Percentiles rank a stretch among this genome's conserved stretches.
phyloP scores from a whole-genome alignment of 768 basidiomycete species.

The Hericium coralloides region DNA sequence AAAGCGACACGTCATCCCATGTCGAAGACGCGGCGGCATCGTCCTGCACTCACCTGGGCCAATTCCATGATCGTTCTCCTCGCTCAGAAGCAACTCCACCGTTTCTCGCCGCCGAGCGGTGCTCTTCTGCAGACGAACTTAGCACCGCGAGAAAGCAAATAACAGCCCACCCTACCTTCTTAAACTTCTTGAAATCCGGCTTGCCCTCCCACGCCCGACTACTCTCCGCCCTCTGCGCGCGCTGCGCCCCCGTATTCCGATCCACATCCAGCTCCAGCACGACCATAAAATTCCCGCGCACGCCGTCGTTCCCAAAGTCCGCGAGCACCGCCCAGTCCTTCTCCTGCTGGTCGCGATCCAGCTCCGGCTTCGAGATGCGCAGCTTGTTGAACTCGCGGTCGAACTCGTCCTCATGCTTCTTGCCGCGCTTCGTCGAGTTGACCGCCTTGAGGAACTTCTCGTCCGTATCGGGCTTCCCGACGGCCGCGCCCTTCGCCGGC shows the following conservation, averaged over 20 bases:
- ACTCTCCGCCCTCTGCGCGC: background rate
- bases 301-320: slow-evolving; percentile 51
- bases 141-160: background rate
- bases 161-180: slow-evolving; percentile 34
- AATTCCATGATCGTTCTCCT: slow-evolving; percentile 48
- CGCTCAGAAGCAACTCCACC: slow-evolving; percentile 42
- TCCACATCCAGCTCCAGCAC: slow-evolving; percentile 51
- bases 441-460: slow-evolving; percentile 56
- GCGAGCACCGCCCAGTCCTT: slow-evolving; percentile 48
- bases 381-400: slow-evolving; percentile 72
- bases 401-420: slow-evolving; percentile 54
- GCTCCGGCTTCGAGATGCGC: slow-evolving; percentile 53
- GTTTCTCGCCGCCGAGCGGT: slow-evolving; percentile 19
- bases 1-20: background rate
- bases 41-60: slow-evolving; percentile 34
- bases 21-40: background rate
- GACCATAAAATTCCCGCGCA: slow-evolving; percentile 72
- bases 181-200: slow-evolving; percentile 69
- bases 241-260: slow-evolving; percentile 6
- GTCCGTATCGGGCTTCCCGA: slow-evolving; percentile 39
- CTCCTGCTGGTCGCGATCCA: slow-evolving; percentile 34
- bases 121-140: slow-evolving; percentile 16
- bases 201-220: slow-evolving; percentile 32
- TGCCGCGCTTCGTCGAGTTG: slow-evolving; percentile 60
- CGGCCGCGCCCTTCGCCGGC: background rate